Percentiles rank a stretch among this genome's conserved stretches.
These are phyloP conservation scores for Skeletonema costatum DNA, from an alignment of 108 stramenopile genomes.

Conservation along the genomic window DNA sequence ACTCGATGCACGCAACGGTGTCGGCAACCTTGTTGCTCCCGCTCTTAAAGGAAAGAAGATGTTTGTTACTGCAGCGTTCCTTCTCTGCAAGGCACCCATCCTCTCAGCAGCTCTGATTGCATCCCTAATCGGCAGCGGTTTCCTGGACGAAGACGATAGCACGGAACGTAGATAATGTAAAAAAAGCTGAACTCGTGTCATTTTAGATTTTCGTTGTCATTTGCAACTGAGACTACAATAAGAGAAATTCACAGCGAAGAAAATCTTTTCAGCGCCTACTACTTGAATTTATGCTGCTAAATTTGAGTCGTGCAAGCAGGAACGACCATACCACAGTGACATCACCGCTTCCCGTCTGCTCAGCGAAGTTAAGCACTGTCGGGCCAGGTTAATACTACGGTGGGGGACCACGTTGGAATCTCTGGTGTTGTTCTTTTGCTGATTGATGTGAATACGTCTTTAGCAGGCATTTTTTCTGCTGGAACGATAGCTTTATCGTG, in stretches of 20 bases:
- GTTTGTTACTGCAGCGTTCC: slow-evolving; percentile 1
- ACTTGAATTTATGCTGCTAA: too few species aligned
- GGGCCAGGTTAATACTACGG: slow-evolving; percentile 37
- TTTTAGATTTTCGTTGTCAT: neutral
- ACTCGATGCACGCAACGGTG: neutral
- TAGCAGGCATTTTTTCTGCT: too few species aligned
- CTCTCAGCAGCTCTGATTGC: slow-evolving; percentile 25
- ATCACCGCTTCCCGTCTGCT: slow-evolving; percentile 87
- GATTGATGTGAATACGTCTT: too few species aligned
- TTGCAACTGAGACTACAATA: neutral
- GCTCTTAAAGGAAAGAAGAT: neutral
- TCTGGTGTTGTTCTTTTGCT: too few species aligned
- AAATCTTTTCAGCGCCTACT: too few species aligned
- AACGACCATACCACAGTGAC: slow-evolving; percentile 81
- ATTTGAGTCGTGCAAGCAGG: slow-evolving; percentile 10
- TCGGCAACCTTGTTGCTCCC: neutral
- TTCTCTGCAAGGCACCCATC: slow-evolving; percentile 18
- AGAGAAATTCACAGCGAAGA: too few species aligned
- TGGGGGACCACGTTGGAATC: too few species aligned
- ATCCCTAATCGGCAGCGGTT: slow-evolving; percentile 8
- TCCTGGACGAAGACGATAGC: neutral
- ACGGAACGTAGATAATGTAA: neutral
- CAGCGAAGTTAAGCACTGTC: slow-evolving; percentile 86
- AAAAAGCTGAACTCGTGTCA: neutral
- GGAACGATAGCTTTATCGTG: too few species aligned